A percentile compares a stretch with the other conserved stretches of the same genome.
Evolutionary conservation across 345 rosid genomes (phyloP).

Genomic region (Salix viminalis): DNA sequence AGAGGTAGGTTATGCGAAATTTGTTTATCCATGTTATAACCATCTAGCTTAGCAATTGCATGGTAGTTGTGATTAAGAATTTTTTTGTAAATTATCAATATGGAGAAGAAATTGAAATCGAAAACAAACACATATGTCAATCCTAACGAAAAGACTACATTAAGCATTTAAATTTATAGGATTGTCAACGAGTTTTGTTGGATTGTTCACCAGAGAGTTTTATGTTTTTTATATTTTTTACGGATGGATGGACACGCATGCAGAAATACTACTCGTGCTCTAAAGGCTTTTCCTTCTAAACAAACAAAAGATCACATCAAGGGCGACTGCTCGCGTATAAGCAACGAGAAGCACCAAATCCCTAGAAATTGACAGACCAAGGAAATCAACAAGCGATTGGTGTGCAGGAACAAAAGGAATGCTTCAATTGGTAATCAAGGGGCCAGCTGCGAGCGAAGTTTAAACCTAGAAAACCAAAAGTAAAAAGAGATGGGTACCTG

Average conservation of each 20-base stretch:
- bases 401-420: not conserved
- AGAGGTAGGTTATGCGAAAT: too few species aligned
- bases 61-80: too few species aligned
- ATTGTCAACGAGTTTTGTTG: too few species aligned
- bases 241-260: not conserved
- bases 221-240: not conserved
- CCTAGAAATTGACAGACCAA: not conserved
- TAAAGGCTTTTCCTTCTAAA: not conserved
- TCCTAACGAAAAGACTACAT: too few species aligned
- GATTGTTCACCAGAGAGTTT: not conserved
- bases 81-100: too few species aligned
- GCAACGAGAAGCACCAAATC: not conserved
- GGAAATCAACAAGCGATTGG: not conserved
- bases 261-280: not conserved
- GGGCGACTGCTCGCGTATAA: not conserved
- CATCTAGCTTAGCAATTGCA: too few species aligned
- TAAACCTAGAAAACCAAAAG: not conserved
- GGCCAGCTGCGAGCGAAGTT: not conserved
- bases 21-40: too few species aligned
- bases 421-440: not conserved
- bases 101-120: too few species aligned
- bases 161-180: too few species aligned
- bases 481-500: conserved; percentile 25
- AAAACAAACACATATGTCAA: too few species aligned
- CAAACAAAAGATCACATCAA: not conserved